A percentile compares a stretch with the other conserved stretches of the same genome.
phyloP scores from a whole-genome alignment of 2,329 filamentous ascomycete species.

The Aureobasidium subglaciale region DNA sequence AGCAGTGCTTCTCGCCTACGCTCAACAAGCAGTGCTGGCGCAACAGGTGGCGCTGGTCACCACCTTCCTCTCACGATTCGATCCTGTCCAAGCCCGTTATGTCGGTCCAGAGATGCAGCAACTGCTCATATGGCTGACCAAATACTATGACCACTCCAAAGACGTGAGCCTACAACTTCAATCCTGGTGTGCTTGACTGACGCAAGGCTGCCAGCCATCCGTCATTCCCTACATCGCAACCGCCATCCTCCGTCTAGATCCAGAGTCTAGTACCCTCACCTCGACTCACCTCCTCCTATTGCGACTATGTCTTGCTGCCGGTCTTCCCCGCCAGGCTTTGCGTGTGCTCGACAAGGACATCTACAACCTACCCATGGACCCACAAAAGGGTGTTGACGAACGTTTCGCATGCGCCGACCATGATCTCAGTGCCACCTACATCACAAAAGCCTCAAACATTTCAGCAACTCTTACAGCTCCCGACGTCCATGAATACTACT shows the following conservation, averaged over 20 bases:
- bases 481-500: slow-evolving; percentile 50
- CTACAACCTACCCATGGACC: slow-evolving; percentile 52
- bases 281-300: slow-evolving; percentile 53
- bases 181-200: background rate
- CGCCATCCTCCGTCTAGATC: slow-evolving; percentile 61
- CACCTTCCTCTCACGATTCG: slow-evolving; percentile 42
- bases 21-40: slow-evolving; percentile 18
- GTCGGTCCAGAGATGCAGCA: slow-evolving; percentile 41
- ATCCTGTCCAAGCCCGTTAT: slow-evolving; percentile 50
- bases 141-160: slow-evolving; percentile 13
- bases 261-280: slow-evolving; percentile 59
- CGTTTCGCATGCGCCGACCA: slow-evolving; percentile 36
- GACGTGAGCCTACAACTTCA: slow-evolving; percentile 11
- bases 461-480: slow-evolving; percentile 46
- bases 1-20: slow-evolving; percentile 41
- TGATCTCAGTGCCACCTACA: slow-evolving; percentile 47
- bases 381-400: slow-evolving; percentile 30
- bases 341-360: slow-evolving; percentile 59
- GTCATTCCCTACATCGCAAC: slow-evolving; percentile 33
- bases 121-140: slow-evolving; percentile 34
- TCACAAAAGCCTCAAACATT: slow-evolving; percentile 53
- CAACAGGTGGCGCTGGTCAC: slow-evolving; percentile 37
- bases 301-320: slow-evolving; percentile 49
- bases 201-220: slow-evolving; percentile 23
- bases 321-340: slow-evolving; percentile 49